phyloP scores from a whole-genome alignment of 208 protist species.

The Leptomonas pyrrhocoris region DNA sequence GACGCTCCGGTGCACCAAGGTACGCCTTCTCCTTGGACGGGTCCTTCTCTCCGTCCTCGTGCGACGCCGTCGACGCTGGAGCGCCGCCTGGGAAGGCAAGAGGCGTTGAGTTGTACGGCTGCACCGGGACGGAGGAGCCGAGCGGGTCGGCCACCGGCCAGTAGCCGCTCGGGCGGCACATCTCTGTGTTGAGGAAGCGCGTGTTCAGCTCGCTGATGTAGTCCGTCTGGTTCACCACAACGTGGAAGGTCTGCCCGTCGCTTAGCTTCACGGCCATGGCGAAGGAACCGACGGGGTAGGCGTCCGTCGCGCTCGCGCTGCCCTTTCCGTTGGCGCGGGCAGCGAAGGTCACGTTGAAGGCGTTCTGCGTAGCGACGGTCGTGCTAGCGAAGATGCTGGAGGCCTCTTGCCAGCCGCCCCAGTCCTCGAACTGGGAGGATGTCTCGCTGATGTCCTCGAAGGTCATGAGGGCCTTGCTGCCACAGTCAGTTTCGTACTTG shows the following conservation, averaged over 20 bases:
- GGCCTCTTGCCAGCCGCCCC: slow-evolving; percentile 6
- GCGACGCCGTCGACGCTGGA: slow-evolving; percentile 3
- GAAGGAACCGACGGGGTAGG: slow-evolving; percentile 61
- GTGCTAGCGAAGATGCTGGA: slow-evolving; percentile 48
- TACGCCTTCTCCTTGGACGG: slow-evolving; percentile 4
- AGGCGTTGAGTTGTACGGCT: slow-evolving; percentile 46
- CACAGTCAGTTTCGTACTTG: slow-evolving; percentile 62
- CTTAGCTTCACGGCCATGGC: slow-evolving; percentile 46
- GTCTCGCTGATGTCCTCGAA: slow-evolving; percentile 49
- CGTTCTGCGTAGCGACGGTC: slow-evolving; percentile 34
- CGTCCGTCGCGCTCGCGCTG: slow-evolving; percentile 38
- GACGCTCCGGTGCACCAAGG: slow-evolving; percentile 39
- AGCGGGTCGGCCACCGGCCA: slow-evolving; percentile 81
- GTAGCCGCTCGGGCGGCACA: slow-evolving; percentile 77
- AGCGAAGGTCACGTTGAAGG: slow-evolving; percentile 57
- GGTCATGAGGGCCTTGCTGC: slow-evolving; percentile 44
- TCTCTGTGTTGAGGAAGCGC: slow-evolving; percentile 36
- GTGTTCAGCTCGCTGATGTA: slow-evolving; percentile 82
- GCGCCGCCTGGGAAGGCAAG: slow-evolving; percentile 22
- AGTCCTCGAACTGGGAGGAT: slow-evolving; percentile 31
- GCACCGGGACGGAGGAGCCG: slow-evolving; percentile 66
- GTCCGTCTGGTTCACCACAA: slow-evolving; percentile 71
- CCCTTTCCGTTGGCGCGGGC: slow-evolving; percentile 55
- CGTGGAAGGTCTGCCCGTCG: slow-evolving; percentile 45
- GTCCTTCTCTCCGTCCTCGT: slow-evolving; percentile 20